Evolutionary conservation across 257 asterid species (phyloP), one percentile per base, ranked within the genome.

Genomic region (Gardenia jasminoides): DNA sequence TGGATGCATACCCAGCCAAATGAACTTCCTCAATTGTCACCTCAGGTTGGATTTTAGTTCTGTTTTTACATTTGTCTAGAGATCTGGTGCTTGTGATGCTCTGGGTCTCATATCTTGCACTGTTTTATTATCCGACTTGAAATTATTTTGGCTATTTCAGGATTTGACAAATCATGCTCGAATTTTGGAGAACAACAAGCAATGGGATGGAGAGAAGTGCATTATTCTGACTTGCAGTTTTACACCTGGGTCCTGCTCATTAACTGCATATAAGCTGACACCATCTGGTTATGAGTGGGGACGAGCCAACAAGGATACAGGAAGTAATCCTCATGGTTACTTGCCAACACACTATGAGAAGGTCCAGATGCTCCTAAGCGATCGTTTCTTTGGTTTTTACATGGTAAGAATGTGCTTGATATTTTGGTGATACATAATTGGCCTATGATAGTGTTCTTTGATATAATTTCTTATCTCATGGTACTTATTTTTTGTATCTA

Each of bases 1-100:
- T 96, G 99, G 99, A 91, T 96, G 97, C 99, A 96, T 80, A 93
- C 99, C 20, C 99, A 96, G 84, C 98, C 99, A 24, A 96, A 93
- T 67, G 99, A 96, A 86, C 97, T 91, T 48, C 99, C 99, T 43
- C 99, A 96, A 86, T 88, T 96, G 69, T 91, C 99, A 24, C 98
- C 98, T 72, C 98, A 93, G 97, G 98, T 92, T 54, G 47, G 22
- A 47, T 41, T 54, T 54, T 65, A 20, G 3, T 7, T 30, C 62
- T 48, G 16, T 36, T 22, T 30, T 47, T 47, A n/a, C 7, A 26
- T 68, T 62, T 16, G 66, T 31, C 26, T 19, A 36, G 62, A 67
- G 74, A 62, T 11, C 48, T 47, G 1, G 19, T 74, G 48, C 41
- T 36, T 36, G 28, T 19, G 15, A 22, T 28, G 39, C 52, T 31